Percentiles rank a stretch among this genome's conserved stretches.
Conservation (phyloP, 257 asterid genomes). For the Osmanthus fragrans region DNA sequence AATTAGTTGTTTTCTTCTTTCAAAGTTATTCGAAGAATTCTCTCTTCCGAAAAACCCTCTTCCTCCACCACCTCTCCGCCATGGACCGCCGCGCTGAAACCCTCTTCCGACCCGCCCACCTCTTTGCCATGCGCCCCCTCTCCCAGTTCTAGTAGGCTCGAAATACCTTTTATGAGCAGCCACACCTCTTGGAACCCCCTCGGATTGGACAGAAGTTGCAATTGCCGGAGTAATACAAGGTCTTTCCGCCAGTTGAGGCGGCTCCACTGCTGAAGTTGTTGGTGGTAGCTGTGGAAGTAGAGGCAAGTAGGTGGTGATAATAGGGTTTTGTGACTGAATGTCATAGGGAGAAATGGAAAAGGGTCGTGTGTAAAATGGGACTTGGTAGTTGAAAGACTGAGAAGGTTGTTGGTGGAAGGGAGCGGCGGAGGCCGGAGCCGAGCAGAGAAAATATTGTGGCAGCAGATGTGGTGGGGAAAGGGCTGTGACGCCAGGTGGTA, state of each 20-base stretch:
- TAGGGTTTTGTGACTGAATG: background rate
- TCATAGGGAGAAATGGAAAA: background rate
- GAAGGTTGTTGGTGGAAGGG: background rate
- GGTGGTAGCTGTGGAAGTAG: slow-evolving; percentile 16
- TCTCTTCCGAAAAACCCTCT: slow-evolving; percentile 1
- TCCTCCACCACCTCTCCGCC: slow-evolving; percentile 7
- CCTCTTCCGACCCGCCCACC: background rate
- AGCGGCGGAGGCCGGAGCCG: background rate
- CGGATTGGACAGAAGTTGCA: background rate
- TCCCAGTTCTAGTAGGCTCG: background rate
- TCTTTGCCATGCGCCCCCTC: background rate
- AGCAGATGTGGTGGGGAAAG: slow-evolving; percentile 19
- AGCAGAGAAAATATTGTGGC: background rate
- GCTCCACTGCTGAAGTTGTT: background rate
- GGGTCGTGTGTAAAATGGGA: background rate
- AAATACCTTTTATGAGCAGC: background rate
- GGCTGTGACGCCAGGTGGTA: background rate
- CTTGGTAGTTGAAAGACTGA: background rate
- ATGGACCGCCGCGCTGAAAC: background rate
- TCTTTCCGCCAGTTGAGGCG: background rate
- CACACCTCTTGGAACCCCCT: background rate
- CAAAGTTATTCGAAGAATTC: background rate
- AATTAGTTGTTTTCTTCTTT: background rate
- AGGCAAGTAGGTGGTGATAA: slow-evolving; percentile 1
- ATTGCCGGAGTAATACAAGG: background rate